Percentiles rank a stretch among this genome's conserved stretches.
phyloP scores from a whole-genome alignment of 768 basidiomycete species.

The Boletus rufocinnamomeus region DNA sequence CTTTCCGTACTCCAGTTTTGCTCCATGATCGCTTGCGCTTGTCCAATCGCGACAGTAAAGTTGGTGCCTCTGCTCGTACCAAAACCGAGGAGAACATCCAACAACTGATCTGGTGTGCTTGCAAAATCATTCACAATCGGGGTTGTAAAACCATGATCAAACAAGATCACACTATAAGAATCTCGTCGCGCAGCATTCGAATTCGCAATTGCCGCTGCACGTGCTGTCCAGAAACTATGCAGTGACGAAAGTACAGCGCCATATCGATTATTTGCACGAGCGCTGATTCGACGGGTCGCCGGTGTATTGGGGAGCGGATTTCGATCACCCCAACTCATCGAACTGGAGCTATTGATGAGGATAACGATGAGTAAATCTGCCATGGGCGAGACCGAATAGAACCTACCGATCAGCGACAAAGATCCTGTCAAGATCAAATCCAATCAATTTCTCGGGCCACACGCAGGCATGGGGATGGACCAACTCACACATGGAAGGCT shows the following conservation, averaged over 20 bases:
- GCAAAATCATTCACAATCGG: slow-evolving; percentile 48
- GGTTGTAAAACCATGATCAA: slow-evolving; percentile 30
- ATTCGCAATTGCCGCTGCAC: slow-evolving; percentile 39
- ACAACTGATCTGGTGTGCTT: slow-evolving; percentile 46
- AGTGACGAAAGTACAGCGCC: slow-evolving; percentile 62
- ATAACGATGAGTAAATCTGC: background rate
- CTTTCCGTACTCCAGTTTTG: slow-evolving; percentile 52
- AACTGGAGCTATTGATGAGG: slow-evolving; percentile 44
- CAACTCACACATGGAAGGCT: slow-evolving; percentile 60
- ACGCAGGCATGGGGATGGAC: background rate
- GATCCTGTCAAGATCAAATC: slow-evolving; percentile 36
- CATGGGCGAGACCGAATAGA: background rate
- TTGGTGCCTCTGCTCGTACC: slow-evolving; percentile 42
- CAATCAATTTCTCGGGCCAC: background rate
- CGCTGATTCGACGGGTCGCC: slow-evolving; percentile 38
- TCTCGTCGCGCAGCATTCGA: slow-evolving; percentile 43
- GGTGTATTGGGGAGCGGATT: slow-evolving; percentile 49
- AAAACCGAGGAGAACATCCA: slow-evolving; percentile 40
- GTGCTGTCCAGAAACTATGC: slow-evolving; percentile 56
- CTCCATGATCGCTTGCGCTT: slow-evolving; percentile 42
- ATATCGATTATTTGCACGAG: slow-evolving; percentile 46
- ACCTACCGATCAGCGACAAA: slow-evolving; percentile 54
- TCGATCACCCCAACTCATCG: slow-evolving; percentile 47
- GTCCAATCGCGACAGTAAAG: slow-evolving; percentile 42
- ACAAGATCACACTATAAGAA: slow-evolving; percentile 57